phyloP scores from a whole-genome alignment of 2,329 filamentous ascomycete genomes.

The Colletotrichum spinosum region DNA sequence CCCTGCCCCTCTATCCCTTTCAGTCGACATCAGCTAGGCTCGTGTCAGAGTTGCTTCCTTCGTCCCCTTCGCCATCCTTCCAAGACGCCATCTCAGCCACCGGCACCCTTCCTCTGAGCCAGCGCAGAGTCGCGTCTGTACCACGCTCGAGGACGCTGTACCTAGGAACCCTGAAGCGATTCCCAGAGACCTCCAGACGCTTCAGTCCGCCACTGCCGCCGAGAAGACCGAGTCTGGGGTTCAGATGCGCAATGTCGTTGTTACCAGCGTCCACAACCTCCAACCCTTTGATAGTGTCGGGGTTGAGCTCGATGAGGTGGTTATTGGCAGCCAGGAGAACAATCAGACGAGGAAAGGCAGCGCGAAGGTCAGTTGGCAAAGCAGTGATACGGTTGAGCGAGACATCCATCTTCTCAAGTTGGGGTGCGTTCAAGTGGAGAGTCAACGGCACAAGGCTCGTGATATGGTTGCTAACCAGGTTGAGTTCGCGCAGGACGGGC shows the following conservation, averaged over 20 bases:
- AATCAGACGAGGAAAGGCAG: slow-evolving; percentile 75
- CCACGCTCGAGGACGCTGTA: slow-evolving; percentile 88
- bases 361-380: slow-evolving; percentile 72
- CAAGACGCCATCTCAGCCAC: slow-evolving; percentile 69
- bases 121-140: slow-evolving; percentile 84
- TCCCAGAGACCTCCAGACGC: slow-evolving; percentile 82
- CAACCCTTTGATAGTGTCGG: slow-evolving; percentile 79
- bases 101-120: slow-evolving; percentile 82
- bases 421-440: slow-evolving; percentile 76
- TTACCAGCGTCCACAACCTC: slow-evolving; percentile 82
- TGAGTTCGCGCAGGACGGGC: slow-evolving; percentile 81
- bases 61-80: slow-evolving; percentile 58
- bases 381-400: slow-evolving; percentile 83
- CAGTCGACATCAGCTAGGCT: slow-evolving; percentile 45
- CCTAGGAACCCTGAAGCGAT: slow-evolving; percentile 87
- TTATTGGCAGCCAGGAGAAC: slow-evolving; percentile 85
- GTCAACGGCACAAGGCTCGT: slow-evolving; percentile 76
- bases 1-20: slow-evolving; percentile 1
- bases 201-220: slow-evolving; percentile 71
- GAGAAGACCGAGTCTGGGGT: slow-evolving; percentile 83
- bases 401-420: slow-evolving; percentile 81
- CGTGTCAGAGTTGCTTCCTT: slow-evolving; percentile 42
- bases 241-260: slow-evolving; percentile 86
- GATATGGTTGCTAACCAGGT: slow-evolving; percentile 79
- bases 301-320: slow-evolving; percentile 77